Evolutionary conservation across 23 red algal genomes (phyloP).

Genomic region (Chondrus crispus): DNA sequence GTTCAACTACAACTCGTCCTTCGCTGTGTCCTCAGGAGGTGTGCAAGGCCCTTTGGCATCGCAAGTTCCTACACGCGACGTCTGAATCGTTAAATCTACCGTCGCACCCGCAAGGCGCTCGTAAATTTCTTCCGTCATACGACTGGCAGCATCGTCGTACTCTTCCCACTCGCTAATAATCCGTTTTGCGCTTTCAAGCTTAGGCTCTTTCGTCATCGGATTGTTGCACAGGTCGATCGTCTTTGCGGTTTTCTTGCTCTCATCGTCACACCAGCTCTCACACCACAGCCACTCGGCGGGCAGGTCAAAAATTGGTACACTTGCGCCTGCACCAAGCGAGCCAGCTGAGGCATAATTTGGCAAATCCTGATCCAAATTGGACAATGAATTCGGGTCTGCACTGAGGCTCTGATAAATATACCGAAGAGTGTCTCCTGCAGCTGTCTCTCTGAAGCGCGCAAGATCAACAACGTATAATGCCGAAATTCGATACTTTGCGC

Average conservation of each 20-base stretch:
- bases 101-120: constrained; percentile 8
- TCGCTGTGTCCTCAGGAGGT: too few relatives aligned
- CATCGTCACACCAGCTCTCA: constrained; percentile 96
- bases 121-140: constrained; percentile 56
- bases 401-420: constrained; percentile 86
- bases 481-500: constrained; percentile 90
- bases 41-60: too few relatives aligned
- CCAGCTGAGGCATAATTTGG: constrained; percentile 88
- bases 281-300: constrained; percentile 99
- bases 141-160: constrained; percentile 61
- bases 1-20: too few relatives aligned
- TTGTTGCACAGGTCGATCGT: constrained; percentile 99
- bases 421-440: constrained; percentile 85
- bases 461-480: constrained; percentile 97
- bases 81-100: too few relatives aligned
- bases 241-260: constrained; percentile 82
- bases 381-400: constrained; percentile 78
- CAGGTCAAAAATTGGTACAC: constrained; percentile 81
- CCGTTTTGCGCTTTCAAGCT: constrained; percentile 79
- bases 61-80: too few relatives aligned
- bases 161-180: constrained; percentile 94
- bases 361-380: constrained; percentile 98
- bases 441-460: constrained; percentile 71
- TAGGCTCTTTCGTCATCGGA: constrained; percentile 93
- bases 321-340: constrained; percentile 1